Base-by-base conservation (phyloP, 768 basidiomycete genomes). In the Lactarius hengduanensis region DNA sequence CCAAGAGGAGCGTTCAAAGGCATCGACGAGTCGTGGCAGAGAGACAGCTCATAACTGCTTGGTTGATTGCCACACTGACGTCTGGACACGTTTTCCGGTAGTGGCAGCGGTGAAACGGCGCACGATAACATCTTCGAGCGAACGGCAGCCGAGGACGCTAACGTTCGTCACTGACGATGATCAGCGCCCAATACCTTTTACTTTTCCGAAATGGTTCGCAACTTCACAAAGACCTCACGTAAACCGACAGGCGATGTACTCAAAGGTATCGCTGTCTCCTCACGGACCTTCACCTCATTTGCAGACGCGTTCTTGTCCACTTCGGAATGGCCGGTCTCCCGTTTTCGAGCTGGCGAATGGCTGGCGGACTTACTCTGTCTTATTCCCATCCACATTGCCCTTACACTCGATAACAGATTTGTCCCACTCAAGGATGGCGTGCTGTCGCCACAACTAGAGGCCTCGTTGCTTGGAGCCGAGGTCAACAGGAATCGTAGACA, bases 351-450 rank as follows among this genome's bases (percentile, higher is more conserved):
- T 0, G 86, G 87, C 36, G 85, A 88, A 72, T 88, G 87, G 87
- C 71, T 88, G 0, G 84, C 83, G 0, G 83, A 86, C 18, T 73
- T 87, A 16, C 68, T 88, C 0, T 88, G 86, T 65, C 75, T 88
- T 28, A 87, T 88, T 56, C 86, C 86, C 0, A 86, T 88, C 32
- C 86, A 88, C 30, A 78, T 88, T 47, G 87, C 86, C 0, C 69
- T 88, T 34, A 82, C 84, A 1, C 78, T 78, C 13, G 85, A 87
- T 45, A 88, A 88, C 66, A 76, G 85, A 0, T 88, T 88, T 64
- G 69, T 88, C 6, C 86, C 87, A 0, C 75, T 88, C n/a, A 86
- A 85, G 64, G 85, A 88, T 67, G 84, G 84, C 0, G 79, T 86
- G 0, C 77, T 76, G 50, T 86, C 85, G 0, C 69, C 80, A 0